Evolutionary conservation across 495 filamentous ascomycete species (phyloP), one percentile per base, ranked within the genome.

Genomic region (Tetracladium setigerum): DNA sequence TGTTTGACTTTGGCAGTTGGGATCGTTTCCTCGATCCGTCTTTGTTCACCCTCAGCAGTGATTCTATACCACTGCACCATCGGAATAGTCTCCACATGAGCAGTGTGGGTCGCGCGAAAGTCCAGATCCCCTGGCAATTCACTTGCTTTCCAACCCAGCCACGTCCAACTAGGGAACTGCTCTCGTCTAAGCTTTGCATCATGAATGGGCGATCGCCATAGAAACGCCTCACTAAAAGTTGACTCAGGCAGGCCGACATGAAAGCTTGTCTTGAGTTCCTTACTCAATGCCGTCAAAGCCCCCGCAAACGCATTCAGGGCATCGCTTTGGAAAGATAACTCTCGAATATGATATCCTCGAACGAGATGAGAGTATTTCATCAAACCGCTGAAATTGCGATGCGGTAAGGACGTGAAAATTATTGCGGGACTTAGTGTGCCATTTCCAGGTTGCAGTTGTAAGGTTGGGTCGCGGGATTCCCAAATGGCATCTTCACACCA

Each of bases 151-250:
- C 38, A 41, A 4, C 38, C 38, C 5, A 41, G 18, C 38, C 38
- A 41, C 7, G 4, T 41, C 38, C 38, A 41, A 17, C 38, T 41
- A 19, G 38, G 38, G 17, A 41, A 41, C 38, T 41, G 38, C 38
- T 41, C 38, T 41, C 38, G 4, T 41, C 38, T 41, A 6, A 41
- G 15, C 18, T 5, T 5, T 4, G 4, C 38, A 5, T 41, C 27
- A 9, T 41, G 38, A 5, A 41, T 41, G 5, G 38, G 18, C 27
- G 38, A 41, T 2, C 38, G 38, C 38, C 38, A 41, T 41, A 17
- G 16, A 2, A 41, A 5, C 3, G 38, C 17, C 8, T 41, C 6
- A 41, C 27, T 5, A 19, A 41, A 41, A 15, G 38, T 19, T 4
- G 38, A 41, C 38, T 41, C 18, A 5, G 38, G 38, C 18, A 41